These are phyloP conservation scores for Trichoderma aggressivum DNA, from an alignment of 2,329 filamentous ascomycete species.

Conservation along the genomic window DNA sequence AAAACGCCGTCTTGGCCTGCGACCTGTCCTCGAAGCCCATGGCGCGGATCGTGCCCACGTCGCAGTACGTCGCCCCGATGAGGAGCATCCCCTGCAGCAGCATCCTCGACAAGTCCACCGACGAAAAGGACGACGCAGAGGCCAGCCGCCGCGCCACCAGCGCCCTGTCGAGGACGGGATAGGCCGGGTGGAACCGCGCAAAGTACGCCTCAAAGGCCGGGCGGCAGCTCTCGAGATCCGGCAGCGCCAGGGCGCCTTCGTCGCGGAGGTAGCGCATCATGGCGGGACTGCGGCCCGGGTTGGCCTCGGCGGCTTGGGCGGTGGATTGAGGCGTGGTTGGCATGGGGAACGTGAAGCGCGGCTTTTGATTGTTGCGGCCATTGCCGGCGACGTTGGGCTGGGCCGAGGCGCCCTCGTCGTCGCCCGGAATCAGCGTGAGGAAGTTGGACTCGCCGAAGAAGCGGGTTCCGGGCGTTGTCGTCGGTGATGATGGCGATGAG, in stretches of 20 bases:
- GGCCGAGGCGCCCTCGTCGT: conserved; percentile 16
- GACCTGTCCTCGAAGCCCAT: conserved; percentile 48
- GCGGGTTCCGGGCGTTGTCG: conserved; percentile 26
- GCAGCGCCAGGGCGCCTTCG: conserved; percentile 44
- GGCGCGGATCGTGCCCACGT: conserved; percentile 40
- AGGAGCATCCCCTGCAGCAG: conserved; percentile 53
- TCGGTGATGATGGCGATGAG: conserved; percentile 4
- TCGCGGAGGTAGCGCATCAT: conserved; percentile 48
- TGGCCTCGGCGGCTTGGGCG: conserved; percentile 17
- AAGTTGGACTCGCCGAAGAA: conserved; percentile 42
- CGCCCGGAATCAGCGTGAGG: conserved; percentile 34
- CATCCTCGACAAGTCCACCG: conserved; percentile 44
- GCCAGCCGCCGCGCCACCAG: conserved; percentile 39
- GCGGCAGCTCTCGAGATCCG: conserved; percentile 40
- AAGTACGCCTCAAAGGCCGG: conserved; percentile 51
- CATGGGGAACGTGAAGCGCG: conserved; percentile 32
- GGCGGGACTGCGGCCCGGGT: conserved; percentile 42
- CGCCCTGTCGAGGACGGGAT: conserved; percentile 49
- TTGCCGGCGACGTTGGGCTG: neutral
- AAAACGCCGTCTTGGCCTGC: conserved; percentile 48
- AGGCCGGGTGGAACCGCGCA: conserved; percentile 54
- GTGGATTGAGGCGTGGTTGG: conserved; percentile 27
- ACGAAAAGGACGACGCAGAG: conserved; percentile 18
- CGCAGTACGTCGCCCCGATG: conserved; percentile 52
- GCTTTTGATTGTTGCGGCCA: conserved; percentile 18